A percentile compares a stretch with the other conserved stretches of the same genome.
Evolutionary conservation across 2,329 filamentous ascomycete genomes (phyloP).

Genomic region (Parafenestella ontariensis): DNA sequence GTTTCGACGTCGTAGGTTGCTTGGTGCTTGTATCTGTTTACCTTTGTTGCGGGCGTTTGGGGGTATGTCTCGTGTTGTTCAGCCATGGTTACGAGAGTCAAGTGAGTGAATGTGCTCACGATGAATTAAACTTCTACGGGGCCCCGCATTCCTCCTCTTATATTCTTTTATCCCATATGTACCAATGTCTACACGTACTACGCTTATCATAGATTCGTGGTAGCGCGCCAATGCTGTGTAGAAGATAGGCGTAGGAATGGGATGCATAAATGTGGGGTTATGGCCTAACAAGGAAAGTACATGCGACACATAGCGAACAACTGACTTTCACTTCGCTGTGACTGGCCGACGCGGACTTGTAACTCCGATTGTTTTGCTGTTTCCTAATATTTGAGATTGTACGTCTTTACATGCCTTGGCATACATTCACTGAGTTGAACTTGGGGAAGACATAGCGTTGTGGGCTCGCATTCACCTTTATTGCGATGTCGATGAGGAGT

Average conservation of each 20-base stretch:
- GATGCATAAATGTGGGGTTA: background rate
- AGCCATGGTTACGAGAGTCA: slow-evolving; percentile 8
- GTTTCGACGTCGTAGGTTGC: slow-evolving; percentile 70
- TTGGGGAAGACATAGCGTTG: no score
- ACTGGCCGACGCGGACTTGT: background rate
- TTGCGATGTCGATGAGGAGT: no score
- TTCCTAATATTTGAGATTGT: background rate
- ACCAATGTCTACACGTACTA: background rate
- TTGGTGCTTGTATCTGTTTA: slow-evolving; percentile 66
- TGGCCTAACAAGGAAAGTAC: slow-evolving; percentile 4
- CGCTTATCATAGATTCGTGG: background rate
- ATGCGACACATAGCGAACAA: background rate
- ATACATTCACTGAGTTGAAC: no score
- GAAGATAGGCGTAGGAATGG: slow-evolving; percentile 1
- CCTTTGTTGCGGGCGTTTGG: slow-evolving; percentile 50
- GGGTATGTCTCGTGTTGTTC: slow-evolving; percentile 15
- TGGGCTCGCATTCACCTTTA: no score
- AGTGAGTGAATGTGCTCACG: background rate
- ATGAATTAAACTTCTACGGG: background rate
- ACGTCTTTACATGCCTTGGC: no score
- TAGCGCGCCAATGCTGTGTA: background rate
- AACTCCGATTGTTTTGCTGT: background rate
- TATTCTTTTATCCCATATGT: background rate
- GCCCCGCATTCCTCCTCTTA: background rate
- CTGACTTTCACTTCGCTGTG: background rate